phyloP scores from a whole-genome alignment of 2,329 filamentous ascomycete genomes.

The Nemania sp. region DNA sequence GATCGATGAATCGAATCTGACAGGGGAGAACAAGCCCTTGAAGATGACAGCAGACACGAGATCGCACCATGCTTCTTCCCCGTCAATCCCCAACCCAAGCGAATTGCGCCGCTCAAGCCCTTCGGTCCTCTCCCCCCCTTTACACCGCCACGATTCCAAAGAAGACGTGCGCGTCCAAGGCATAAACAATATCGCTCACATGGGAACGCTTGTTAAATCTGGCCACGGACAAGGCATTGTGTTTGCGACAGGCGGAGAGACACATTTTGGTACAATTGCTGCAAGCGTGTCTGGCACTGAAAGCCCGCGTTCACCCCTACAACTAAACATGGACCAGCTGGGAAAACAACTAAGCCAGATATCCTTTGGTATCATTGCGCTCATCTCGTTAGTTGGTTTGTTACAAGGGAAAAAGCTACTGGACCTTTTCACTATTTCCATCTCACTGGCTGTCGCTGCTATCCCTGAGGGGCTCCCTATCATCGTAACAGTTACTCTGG shows the following conservation, averaged over 20 bases:
- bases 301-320: slow-evolving; percentile 89
- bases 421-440: slow-evolving; percentile 96
- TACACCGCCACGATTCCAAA: slow-evolving; percentile 61
- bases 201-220: slow-evolving; percentile 94
- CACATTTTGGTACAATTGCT: slow-evolving; percentile 95
- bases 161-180: slow-evolving; percentile 71
- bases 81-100: slow-evolving; percentile 35
- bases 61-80: slow-evolving; percentile 37
- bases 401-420: slow-evolving; percentile 86
- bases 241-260: slow-evolving; percentile 91
- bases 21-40: slow-evolving; percentile 94
- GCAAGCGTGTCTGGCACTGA: slow-evolving; percentile 93
- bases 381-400: slow-evolving; percentile 90
- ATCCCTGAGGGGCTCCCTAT: slow-evolving; percentile 97
- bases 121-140: slow-evolving; percentile 53
- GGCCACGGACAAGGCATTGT: slow-evolving; percentile 95
- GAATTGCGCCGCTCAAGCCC: slow-evolving; percentile 43
- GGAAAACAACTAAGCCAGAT: slow-evolving; percentile 96
- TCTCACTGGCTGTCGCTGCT: slow-evolving; percentile 92
- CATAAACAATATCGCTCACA: slow-evolving; percentile 91
- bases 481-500: slow-evolving; percentile 95
- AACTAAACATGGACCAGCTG: slow-evolving; percentile 96
- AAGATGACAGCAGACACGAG: slow-evolving; percentile 70
- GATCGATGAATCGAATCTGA: slow-evolving; percentile 96
- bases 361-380: slow-evolving; percentile 89